phyloP scores from a whole-genome alignment of 2,329 filamentous ascomycete species.

The Aspergillus japonicus region DNA sequence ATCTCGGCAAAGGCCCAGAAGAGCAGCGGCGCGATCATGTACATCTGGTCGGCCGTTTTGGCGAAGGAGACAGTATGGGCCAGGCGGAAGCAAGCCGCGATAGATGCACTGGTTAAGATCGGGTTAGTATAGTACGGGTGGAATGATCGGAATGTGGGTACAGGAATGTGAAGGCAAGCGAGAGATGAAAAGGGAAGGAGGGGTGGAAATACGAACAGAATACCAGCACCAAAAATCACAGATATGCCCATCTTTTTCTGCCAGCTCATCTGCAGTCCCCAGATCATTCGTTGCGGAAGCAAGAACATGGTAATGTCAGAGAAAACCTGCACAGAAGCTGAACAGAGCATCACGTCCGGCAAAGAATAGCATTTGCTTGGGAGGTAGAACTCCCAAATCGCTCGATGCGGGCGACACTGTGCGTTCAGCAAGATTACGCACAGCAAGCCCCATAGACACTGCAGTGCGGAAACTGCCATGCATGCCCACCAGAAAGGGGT shows the following conservation, averaged over 20 bases:
- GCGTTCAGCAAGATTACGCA: conserved; percentile 36
- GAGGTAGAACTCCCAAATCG: conserved; percentile 36
- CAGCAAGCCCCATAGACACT: conserved; percentile 29
- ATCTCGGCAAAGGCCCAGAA: conserved; percentile 50
- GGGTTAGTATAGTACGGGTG: background rate
- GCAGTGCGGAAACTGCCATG: conserved; percentile 29
- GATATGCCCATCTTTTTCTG: conserved; percentile 33
- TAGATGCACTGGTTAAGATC: conserved; percentile 35
- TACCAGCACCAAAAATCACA: conserved; percentile 34
- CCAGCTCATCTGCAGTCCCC: conserved; percentile 31
- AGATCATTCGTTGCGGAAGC: conserved; percentile 39
- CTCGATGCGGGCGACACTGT: conserved; percentile 35
- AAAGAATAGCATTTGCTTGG: conserved; percentile 34
- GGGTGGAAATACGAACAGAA: conserved; percentile 27
- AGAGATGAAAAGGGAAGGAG: background rate
- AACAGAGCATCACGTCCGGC: conserved; percentile 28
- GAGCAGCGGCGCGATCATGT: conserved; percentile 39
- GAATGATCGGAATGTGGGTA: background rate
- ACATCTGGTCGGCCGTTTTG: conserved; percentile 28
- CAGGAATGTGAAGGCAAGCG: too few species aligned
- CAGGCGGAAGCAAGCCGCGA: conserved; percentile 43
- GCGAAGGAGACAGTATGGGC: conserved; percentile 17
- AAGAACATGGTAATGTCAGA: conserved; percentile 36
- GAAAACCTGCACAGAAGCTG: conserved; percentile 33
- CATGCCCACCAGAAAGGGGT: conserved; percentile 40